These are phyloP conservation scores for Casuarina equisetifolia DNA, from an alignment of 306 rosid species.

Conservation along the genomic window DNA sequence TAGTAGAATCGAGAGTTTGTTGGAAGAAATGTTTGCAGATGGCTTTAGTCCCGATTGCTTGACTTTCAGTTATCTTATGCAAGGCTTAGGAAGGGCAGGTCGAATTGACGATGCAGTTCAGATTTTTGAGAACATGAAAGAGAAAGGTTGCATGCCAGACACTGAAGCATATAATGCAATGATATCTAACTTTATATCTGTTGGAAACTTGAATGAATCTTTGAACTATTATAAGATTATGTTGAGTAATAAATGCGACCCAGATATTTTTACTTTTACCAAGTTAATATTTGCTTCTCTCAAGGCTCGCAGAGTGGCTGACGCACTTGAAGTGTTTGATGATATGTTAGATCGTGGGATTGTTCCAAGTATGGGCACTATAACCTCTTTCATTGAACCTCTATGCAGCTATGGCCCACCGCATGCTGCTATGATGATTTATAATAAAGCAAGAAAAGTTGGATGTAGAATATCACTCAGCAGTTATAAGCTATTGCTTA, in stretches of 20 bases:
- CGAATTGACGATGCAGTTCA: slow-evolving; percentile 53
- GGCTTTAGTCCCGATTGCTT: slow-evolving; percentile 56
- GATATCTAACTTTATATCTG: slow-evolving; percentile 60
- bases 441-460: slow-evolving; percentile 63
- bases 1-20: slow-evolving; percentile 52
- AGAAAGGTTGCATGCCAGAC: slow-evolving; percentile 44
- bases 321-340: slow-evolving; percentile 80
- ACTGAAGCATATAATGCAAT: slow-evolving; percentile 58
- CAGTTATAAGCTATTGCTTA: slow-evolving; percentile 76
- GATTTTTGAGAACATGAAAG: slow-evolving; percentile 55
- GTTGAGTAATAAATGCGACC: slow-evolving; percentile 56
- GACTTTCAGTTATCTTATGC: slow-evolving; percentile 51
- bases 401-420: slow-evolving; percentile 94
- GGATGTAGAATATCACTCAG: slow-evolving; percentile 61
- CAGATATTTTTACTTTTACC: slow-evolving; percentile 55
- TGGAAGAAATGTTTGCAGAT: slow-evolving; percentile 58
- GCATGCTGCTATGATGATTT: slow-evolving; percentile 72
- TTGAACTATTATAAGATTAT: slow-evolving; percentile 55
- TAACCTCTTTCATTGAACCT: slow-evolving; percentile 59
- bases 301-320: slow-evolving; percentile 65
- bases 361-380: slow-evolving; percentile 59
- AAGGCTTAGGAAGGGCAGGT: slow-evolving; percentile 80
- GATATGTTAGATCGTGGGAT: slow-evolving; percentile 66
- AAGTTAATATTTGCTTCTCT: slow-evolving; percentile 60
- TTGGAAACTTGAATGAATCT: slow-evolving; percentile 51